A percentile compares a stretch with the other conserved stretches of the same genome.
Evolutionary conservation across 345 rosid genomes (phyloP).

Genomic region (Microthlaspi erraticum): DNA sequence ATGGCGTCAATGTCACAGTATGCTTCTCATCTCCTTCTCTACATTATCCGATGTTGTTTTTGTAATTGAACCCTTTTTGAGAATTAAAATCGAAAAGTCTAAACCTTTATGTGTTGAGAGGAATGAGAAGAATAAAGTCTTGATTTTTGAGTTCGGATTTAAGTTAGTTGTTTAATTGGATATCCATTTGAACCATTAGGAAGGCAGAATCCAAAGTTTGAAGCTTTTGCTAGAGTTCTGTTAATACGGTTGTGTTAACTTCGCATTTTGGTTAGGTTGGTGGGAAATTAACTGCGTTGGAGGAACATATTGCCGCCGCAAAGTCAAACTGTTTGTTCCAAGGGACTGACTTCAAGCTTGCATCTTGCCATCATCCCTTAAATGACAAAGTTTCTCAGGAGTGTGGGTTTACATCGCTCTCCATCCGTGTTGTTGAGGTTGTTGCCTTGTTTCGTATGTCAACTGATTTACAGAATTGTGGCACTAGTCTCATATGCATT

Average conservation of each 20-base stretch:
- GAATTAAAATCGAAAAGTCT: slow-evolving; percentile 1
- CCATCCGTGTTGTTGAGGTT: slow-evolving; percentile 85
- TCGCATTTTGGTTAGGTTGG: slow-evolving; percentile 62
- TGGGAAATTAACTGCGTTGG: slow-evolving; percentile 65
- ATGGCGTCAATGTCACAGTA: slow-evolving; percentile 95
- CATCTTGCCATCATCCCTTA: slow-evolving; percentile 67
- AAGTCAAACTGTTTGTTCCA: slow-evolving; percentile 60
- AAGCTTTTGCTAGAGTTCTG: slow-evolving; percentile 19
- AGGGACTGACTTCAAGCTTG: slow-evolving; percentile 96
- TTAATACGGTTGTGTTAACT: slow-evolving; percentile 3
- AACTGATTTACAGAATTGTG: background rate
- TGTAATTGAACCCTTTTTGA: slow-evolving; percentile 10
- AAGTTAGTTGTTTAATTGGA: slow-evolving; percentile 13
- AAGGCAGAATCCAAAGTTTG: slow-evolving; percentile 8
- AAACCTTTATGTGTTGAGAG: slow-evolving; percentile 14
- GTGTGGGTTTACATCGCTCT: slow-evolving; percentile 89
- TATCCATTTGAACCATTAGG: slow-evolving; percentile 9
- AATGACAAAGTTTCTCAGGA: slow-evolving; percentile 75
- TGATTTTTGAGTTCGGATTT: slow-evolving; percentile 23
- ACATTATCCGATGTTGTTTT: background rate
- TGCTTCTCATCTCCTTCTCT: slow-evolving; percentile 34
- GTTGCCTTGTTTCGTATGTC: background rate
- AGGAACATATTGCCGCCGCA: slow-evolving; percentile 64
- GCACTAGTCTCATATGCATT: background rate
- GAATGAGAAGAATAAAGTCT: background rate